These are phyloP conservation scores for Boletales sp. DNA, from an alignment of 768 basidiomycete genomes.

Conservation along the genomic window DNA sequence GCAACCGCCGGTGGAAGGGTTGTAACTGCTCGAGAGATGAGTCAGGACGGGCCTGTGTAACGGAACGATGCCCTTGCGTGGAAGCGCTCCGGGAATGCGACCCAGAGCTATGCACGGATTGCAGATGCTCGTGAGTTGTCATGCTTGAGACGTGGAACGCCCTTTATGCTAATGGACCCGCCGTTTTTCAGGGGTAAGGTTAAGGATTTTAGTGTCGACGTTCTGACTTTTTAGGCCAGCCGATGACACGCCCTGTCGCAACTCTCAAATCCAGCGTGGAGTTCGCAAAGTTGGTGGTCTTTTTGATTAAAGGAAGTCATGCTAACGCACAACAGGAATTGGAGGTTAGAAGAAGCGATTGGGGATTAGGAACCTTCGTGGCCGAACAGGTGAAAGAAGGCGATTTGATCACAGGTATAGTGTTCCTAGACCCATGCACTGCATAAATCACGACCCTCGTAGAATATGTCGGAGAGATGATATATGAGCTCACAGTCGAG, in stretches of 20 bases:
- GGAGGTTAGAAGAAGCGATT: slow-evolving; percentile 41
- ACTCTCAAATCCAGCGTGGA: slow-evolving; percentile 47
- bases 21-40: slow-evolving; percentile 44
- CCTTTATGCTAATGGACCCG: not conserved
- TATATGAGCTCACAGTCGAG: slow-evolving; percentile 44
- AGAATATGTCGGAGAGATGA: slow-evolving; percentile 71
- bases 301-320: not conserved
- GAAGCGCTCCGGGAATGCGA: slow-evolving; percentile 58
- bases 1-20: slow-evolving; percentile 52
- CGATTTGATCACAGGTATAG: slow-evolving; percentile 46
- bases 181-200: slow-evolving; percentile 24
- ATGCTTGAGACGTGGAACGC: not conserved
- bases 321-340: slow-evolving; percentile 31
- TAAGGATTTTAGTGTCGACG: not conserved
- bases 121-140: slow-evolving; percentile 41
- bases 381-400: slow-evolving; percentile 38
- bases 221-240: slow-evolving; percentile 18
- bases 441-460: not conserved
- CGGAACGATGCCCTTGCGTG: slow-evolving; percentile 50
- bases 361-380: slow-evolving; percentile 56
- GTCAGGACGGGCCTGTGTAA: slow-evolving; percentile 32
- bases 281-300: slow-evolving; percentile 37
- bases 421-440: not conserved
- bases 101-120: slow-evolving; percentile 56
- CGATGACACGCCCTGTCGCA: slow-evolving; percentile 39